A percentile compares a stretch with the other conserved stretches of the same genome.
Evolutionary conservation across 2,329 filamentous ascomycete species (phyloP).

Genomic region (Fusarium mangiferae): DNA sequence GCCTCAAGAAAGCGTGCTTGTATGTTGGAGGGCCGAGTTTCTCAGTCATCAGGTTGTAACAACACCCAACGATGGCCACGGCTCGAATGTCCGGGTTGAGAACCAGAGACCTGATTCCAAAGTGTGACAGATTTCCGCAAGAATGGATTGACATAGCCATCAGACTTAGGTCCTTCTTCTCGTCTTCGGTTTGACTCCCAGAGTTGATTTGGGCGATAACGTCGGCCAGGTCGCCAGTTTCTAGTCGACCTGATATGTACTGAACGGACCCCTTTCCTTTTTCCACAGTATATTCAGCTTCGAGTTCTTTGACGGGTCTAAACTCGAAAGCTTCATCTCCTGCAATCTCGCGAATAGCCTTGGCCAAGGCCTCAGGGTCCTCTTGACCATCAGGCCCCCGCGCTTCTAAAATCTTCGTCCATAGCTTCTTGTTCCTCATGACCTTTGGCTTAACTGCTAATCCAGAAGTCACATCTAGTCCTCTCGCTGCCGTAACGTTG

Average conservation of each 20-base stretch:
- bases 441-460: constrained; percentile 77
- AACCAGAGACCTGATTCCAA: constrained; percentile 86
- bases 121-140: constrained; percentile 96
- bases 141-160: constrained; percentile 97
- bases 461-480: constrained; percentile 84
- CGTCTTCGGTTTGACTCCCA: constrained; percentile 28
- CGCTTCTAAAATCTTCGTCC: constrained; percentile 61
- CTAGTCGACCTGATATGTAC: constrained; percentile 79
- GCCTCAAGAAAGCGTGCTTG: constrained; percentile 82
- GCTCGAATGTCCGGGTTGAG: constrained; percentile 86
- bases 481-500: constrained; percentile 86
- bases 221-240: constrained; percentile 76
- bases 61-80: constrained; percentile 97
- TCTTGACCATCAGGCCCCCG: constrained; percentile 47
- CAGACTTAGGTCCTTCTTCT: constrained; percentile 59
- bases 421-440: constrained; percentile 86
- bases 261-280: constrained; percentile 77
- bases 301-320: constrained; percentile 60
- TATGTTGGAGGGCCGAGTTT: constrained; percentile 86
- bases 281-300: constrained; percentile 63
- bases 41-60: constrained; percentile 96
- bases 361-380: constrained; percentile 53
- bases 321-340: constrained; percentile 54
- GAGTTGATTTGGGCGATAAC: constrained; percentile 71
- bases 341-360: constrained; percentile 49